Evolutionary conservation across 345 rosid genomes (phyloP).

Genomic region (Gossypium rotundifolium): DNA sequence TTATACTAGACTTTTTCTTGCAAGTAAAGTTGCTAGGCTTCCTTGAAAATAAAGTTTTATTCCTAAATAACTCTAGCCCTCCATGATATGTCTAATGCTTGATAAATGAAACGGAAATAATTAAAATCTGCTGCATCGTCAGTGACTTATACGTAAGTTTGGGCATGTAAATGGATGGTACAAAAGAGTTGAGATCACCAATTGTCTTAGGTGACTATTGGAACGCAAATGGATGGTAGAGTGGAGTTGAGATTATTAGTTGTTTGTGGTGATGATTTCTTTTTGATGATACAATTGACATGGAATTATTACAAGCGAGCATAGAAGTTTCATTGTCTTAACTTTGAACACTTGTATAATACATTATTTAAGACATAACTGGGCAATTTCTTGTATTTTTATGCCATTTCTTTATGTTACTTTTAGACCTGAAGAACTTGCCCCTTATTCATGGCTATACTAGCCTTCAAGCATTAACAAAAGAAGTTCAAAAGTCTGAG

Average conservation of each 20-base stretch:
- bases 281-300: background rate
- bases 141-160: background rate
- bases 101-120: too few species aligned
- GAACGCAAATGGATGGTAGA: background rate
- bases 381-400: background rate
- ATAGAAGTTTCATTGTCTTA: background rate
- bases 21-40: too few species aligned
- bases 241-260: background rate
- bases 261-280: background rate
- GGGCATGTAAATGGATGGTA: too few species aligned
- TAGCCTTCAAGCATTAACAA: conserved; percentile 63
- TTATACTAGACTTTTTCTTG: too few species aligned
- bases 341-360: background rate
- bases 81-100: too few species aligned
- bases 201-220: background rate
- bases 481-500: conserved; percentile 49
- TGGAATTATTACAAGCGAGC: background rate
- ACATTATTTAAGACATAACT: background rate
- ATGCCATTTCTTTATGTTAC: conserved; percentile 9
- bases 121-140: too few species aligned
- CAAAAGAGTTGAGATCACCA: background rate
- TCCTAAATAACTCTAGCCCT: too few species aligned
- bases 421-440: conserved; percentile 58
- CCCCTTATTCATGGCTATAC: conserved; percentile 76
- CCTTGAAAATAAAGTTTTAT: too few species aligned